A percentile compares a stretch with the other conserved stretches of the same genome.
These are phyloP conservation scores for Colletotrichum liaoningense DNA, from an alignment of 2,329 filamentous ascomycete genomes.

Conservation along the genomic window DNA sequence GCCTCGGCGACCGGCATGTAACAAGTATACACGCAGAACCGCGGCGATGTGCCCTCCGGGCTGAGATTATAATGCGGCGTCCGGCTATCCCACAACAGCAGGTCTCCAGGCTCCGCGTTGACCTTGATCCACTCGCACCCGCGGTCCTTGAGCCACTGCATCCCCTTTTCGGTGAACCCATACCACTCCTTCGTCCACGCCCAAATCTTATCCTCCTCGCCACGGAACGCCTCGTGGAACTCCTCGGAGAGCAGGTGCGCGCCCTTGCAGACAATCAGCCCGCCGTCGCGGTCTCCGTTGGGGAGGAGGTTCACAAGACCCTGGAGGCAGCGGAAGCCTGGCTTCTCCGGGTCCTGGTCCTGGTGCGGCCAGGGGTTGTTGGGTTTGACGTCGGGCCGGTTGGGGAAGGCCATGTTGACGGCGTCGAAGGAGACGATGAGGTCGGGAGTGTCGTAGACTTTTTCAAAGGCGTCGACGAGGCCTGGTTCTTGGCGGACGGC, in stretches of 20 bases:
- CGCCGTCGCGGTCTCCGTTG: constrained; percentile 12
- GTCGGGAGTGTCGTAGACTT: constrained; percentile 19
- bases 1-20: constrained; percentile 39
- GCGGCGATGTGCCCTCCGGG: constrained; percentile 33
- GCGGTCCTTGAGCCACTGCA: constrained; percentile 35
- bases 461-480: constrained; percentile 17
- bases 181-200: constrained; percentile 40
- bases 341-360: constrained; percentile 19
- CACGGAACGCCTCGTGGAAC: constrained; percentile 32
- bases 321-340: constrained; percentile 18
- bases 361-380: constrained; percentile 24
- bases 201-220: constrained; percentile 37
- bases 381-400: constrained; percentile 14
- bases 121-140: constrained; percentile 41
- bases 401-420: constrained; percentile 24
- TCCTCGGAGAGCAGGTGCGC: constrained; percentile 31
- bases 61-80: constrained; percentile 33
- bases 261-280: constrained; percentile 21
- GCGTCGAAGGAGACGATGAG: constrained; percentile 24
- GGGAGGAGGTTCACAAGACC: constrained; percentile 15
- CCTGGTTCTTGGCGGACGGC: constrained; percentile 15
- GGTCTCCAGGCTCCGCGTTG: constrained; percentile 47
- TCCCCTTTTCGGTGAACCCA: constrained; percentile 31
- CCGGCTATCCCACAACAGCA: constrained; percentile 47
- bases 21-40: constrained; percentile 39